phyloP scores from a whole-genome alignment of 2,329 filamentous ascomycete species.

The Dactylellina haptotyla region DNA sequence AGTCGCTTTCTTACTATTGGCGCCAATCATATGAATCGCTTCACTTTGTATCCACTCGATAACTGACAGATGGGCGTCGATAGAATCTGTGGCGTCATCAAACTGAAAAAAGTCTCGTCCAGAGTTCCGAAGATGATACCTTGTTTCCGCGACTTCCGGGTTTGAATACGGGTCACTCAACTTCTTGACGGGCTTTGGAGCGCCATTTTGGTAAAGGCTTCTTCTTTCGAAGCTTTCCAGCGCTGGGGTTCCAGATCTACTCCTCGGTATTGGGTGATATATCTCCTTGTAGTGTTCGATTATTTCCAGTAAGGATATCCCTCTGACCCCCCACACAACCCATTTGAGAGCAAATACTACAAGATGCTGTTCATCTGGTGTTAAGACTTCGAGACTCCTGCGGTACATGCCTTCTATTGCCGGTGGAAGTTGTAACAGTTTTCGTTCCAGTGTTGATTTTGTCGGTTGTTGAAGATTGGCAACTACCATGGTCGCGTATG shows the following conservation, averaged over 20 bases:
- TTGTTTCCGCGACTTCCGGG: slow-evolving; percentile 27
- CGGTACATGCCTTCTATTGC: slow-evolving; percentile 25
- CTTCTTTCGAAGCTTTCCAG: too few species aligned
- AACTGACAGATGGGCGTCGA: slow-evolving; percentile 11
- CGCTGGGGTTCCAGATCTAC: background rate
- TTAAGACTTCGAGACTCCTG: slow-evolving; percentile 2
- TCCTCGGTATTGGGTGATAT: background rate
- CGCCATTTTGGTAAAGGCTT: too few species aligned
- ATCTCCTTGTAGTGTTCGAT: slow-evolving; percentile 32
- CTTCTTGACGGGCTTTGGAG: too few species aligned
- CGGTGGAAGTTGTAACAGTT: slow-evolving; percentile 10
- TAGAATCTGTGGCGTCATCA: slow-evolving; percentile 3
- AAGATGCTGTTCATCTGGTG: slow-evolving; percentile 15
- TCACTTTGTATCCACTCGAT: slow-evolving; percentile 25
- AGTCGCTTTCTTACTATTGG: background rate
- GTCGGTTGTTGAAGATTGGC: slow-evolving; percentile 23
- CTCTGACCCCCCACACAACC: slow-evolving; percentile 12
- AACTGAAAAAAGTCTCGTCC: slow-evolving; percentile 29
- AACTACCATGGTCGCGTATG: slow-evolving; percentile 18
- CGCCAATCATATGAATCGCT: background rate
- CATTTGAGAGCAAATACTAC: slow-evolving; percentile 15
- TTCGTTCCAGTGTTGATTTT: slow-evolving; percentile 2
- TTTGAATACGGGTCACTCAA: slow-evolving; percentile 5
- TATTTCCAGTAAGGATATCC: background rate
- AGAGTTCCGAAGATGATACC: slow-evolving; percentile 11